Evolutionary conservation across 331 rosid species (phyloP).

Genomic region (Ulmus americana): DNA sequence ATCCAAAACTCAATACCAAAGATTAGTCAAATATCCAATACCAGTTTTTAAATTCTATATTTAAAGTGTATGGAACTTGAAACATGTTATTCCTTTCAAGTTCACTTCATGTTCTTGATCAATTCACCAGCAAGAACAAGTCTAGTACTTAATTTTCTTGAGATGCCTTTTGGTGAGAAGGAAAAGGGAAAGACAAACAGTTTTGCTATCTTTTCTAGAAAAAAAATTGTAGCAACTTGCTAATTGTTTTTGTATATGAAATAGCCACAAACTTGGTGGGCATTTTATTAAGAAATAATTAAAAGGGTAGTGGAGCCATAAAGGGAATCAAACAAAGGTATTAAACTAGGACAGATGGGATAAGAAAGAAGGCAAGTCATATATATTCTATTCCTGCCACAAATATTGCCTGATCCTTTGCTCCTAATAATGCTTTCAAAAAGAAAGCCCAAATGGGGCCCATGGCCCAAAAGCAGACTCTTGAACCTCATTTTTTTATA

Average conservation of each 20-base stretch:
- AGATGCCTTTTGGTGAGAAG: background rate
- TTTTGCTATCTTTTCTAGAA: slow-evolving; percentile 2
- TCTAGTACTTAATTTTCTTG: background rate
- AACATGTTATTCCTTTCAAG: too few relatives aligned
- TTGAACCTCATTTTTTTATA: slow-evolving; percentile 16
- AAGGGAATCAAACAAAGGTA: slow-evolving; percentile 32
- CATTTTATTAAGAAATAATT: slow-evolving; percentile 25
- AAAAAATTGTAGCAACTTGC: slow-evolving; percentile 7
- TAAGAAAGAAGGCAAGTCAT: slow-evolving; percentile 32
- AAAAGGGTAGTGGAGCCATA: slow-evolving; percentile 36
- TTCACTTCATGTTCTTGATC: too few relatives aligned
- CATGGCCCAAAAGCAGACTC: slow-evolving; percentile 25
- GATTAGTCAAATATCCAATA: too few relatives aligned
- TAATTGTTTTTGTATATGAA: slow-evolving; percentile 9
- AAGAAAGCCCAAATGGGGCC: slow-evolving; percentile 50
- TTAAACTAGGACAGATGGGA: slow-evolving; percentile 23
- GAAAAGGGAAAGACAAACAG: background rate
- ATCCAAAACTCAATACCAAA: too few relatives aligned
- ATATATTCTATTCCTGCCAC: slow-evolving; percentile 32
- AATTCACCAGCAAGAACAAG: too few relatives aligned
- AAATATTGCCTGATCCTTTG: slow-evolving; percentile 33
- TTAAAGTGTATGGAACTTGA: too few relatives aligned
- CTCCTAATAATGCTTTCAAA: slow-evolving; percentile 33
- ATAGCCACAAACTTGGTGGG: slow-evolving; percentile 23
- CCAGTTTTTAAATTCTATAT: too few relatives aligned